Base-by-base conservation (phyloP, 2,329 filamentous ascomycete genomes). In the Arthroderma uncinatum region DNA sequence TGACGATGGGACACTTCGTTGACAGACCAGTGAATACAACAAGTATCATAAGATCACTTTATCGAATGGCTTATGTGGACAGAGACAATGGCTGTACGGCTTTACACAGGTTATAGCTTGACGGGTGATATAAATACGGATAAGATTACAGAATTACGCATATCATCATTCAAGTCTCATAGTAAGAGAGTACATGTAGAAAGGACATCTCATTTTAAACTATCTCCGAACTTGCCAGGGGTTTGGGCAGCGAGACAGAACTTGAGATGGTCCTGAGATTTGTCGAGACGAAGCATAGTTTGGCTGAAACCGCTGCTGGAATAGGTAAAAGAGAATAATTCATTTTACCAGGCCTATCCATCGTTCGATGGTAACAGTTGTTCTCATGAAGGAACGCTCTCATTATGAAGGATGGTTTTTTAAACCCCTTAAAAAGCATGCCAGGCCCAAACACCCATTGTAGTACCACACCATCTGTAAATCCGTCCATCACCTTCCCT, bases 371-470 rank as follows among this genome's bases (percentile, higher is more conserved):
- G 47, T 33, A 50, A 50, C 47, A 33, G 25, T 30, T 33, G 25
- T 30, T 33, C 47, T 50, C 33, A 37, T 28, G 16, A 14, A 23
- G 50, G 33, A 39, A 53, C 36, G 53, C 37, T 44, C 53, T 55
- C 37, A 55, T 55, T 33, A 44, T 37, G 23, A 33, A 23, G 36
- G 37, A 40, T 42, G 21, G 53, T 42, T 44, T 44, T 55, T 33
- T 25, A 28, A 55, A 40, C 25, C 37, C 53, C 36, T 40, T 55
- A 44, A 42, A 55, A 55, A 55, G 25, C 36, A 42, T 40, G 25
- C 37, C 53, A 44, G 53, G 53, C 39, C 53, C 36, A 55, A 55
- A 40, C 36, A 40, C 53, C 53, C 53, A 34, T 55, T 23, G 39
- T 55, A 39, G 16, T 33, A 28, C 25, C 36, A 33, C 52, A 50